These are phyloP conservation scores for Polytolypa hystricis DNA, from an alignment of 2,329 filamentous ascomycete genomes.

Conservation along the genomic window DNA sequence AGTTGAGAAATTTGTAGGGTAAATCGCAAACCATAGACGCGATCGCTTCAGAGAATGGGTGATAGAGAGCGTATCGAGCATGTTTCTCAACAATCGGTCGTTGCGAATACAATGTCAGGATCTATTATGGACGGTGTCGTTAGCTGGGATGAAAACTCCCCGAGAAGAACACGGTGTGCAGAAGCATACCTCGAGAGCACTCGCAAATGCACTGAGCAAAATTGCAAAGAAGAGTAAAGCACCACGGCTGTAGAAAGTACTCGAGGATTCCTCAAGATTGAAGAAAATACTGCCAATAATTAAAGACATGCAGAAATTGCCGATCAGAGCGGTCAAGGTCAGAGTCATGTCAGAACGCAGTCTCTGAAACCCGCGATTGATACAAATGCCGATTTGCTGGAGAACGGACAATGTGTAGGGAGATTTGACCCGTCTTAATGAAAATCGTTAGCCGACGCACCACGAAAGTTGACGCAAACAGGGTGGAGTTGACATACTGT, in stretches of 20 bases:
- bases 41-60: constrained; percentile 75
- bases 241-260: constrained; percentile 66
- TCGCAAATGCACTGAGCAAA: constrained; percentile 73
- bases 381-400: constrained; percentile 67
- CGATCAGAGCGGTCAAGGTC: constrained; percentile 52
- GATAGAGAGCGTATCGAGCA: constrained; percentile 72
- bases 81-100: constrained; percentile 90
- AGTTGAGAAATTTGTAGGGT: constrained; percentile 69
- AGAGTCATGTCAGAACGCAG: constrained; percentile 64
- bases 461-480: neutral
- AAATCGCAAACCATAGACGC: constrained; percentile 77
- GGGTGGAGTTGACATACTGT: constrained; percentile 17
- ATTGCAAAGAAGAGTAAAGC: constrained; percentile 78
- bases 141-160: constrained; percentile 12
- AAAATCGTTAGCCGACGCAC: neutral
- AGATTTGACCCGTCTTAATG: constrained; percentile 48
- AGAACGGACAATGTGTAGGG: constrained; percentile 70
- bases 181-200: constrained; percentile 55
- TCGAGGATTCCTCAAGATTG: constrained; percentile 53
- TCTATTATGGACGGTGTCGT: constrained; percentile 35
- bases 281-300: constrained; percentile 75
- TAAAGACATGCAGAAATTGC: constrained; percentile 64
- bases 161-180: constrained; percentile 17
- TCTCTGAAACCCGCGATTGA: constrained; percentile 68
- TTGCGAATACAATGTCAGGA: constrained; percentile 77